Evolutionary conservation across 805 yeast genomes (phyloP).

Genomic region (Pichia cabralensis): DNA sequence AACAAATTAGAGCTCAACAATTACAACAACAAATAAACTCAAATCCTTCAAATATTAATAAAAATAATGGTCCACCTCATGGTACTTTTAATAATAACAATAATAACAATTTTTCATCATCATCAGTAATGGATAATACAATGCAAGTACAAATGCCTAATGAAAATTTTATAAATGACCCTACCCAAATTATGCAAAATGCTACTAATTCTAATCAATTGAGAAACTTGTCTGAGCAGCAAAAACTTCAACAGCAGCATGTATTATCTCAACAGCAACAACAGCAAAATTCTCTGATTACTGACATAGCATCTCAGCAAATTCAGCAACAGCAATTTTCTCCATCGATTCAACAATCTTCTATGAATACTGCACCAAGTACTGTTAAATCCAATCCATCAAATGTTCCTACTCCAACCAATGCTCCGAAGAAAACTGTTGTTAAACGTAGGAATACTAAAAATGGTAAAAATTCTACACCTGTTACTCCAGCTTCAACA

Average conservation of each 20-base stretch:
- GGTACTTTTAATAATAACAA: too few species aligned
- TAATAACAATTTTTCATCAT: too few species aligned
- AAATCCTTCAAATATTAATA: not conserved
- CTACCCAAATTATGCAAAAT: too few species aligned
- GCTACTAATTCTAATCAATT: too few species aligned
- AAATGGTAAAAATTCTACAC: not conserved
- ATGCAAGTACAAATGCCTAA: too few species aligned
- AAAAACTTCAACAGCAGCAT: not conserved
- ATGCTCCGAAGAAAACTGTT: too few species aligned
- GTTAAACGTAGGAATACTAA: too few species aligned
- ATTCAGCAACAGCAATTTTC: constrained; percentile 18
- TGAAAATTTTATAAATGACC: too few species aligned
- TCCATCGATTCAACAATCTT: constrained; percentile 15
- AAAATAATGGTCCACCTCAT: not conserved
- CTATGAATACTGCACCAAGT: constrained; percentile 2
- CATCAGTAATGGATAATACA: too few species aligned
- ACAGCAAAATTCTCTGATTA: too few species aligned
- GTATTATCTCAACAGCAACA: constrained; percentile 6
- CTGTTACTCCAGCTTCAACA: constrained; percentile 6
- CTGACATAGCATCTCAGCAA: too few species aligned
- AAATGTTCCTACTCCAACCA: constrained; percentile 9
- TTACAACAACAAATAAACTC: constrained; percentile 9
- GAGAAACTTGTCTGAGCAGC: too few species aligned
- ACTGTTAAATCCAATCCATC: constrained; percentile 11
- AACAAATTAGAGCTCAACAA: constrained; percentile 4